Evolutionary conservation across 345 rosid genomes (phyloP).

Genomic region (Abelmoschus esculentus): DNA sequence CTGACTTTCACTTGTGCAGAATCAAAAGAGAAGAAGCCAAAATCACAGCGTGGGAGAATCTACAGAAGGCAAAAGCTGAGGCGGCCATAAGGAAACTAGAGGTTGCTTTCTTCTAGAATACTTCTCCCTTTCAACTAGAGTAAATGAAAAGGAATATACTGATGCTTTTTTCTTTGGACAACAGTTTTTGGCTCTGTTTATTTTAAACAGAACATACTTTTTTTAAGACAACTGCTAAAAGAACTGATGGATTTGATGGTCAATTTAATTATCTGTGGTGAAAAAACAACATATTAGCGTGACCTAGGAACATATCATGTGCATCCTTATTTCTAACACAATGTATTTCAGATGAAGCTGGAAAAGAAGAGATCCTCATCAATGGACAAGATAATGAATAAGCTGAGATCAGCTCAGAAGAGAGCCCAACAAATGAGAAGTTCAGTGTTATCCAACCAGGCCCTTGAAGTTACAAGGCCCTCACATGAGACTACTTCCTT

Average conservation of each 20-base stretch:
- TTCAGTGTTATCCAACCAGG: constrained; percentile 48
- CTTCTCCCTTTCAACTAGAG: constrained; percentile 7
- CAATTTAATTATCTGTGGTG: neutral
- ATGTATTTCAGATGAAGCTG: constrained; percentile 73
- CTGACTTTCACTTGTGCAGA: constrained; percentile 30
- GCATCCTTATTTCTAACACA: constrained; percentile 6
- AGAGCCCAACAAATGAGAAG: constrained; percentile 92
- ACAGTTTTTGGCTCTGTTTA: neutral
- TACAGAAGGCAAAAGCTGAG: constrained; percentile 98
- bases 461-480: constrained; percentile 33
- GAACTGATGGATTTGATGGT: neutral
- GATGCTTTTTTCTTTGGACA: neutral
- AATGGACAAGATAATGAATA: constrained; percentile 90
- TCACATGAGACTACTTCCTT: constrained; percentile 37
- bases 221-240: neutral
- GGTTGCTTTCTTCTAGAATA: constrained; percentile 37
- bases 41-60: constrained; percentile 92
- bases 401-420: constrained; percentile 81
- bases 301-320: neutral
- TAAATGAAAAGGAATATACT: neutral
- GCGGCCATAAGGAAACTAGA: constrained; percentile 88
- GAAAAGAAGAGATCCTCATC: constrained; percentile 90
- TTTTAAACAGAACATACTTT: neutral
- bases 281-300: neutral
- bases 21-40: constrained; percentile 77